phyloP scores from a whole-genome alignment of 2,329 filamentous ascomycete species.

The Thermochaetoides dissita region DNA sequence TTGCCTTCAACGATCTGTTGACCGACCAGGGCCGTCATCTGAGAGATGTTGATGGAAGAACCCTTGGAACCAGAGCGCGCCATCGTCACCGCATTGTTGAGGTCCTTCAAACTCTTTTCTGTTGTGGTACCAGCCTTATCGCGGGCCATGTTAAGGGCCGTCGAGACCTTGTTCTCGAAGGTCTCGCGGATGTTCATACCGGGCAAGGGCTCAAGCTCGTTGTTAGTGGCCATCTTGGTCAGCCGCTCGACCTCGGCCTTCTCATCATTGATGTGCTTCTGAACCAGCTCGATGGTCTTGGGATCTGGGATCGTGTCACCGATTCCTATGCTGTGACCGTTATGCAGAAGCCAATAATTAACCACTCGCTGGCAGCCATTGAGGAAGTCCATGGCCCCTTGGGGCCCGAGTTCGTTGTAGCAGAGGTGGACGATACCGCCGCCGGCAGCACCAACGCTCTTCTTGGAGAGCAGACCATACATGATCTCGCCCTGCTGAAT shows the following conservation, averaged over 20 bases:
- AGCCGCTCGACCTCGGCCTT: slow-evolving; percentile 69
- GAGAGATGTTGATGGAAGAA: slow-evolving; percentile 97
- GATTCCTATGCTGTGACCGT: slow-evolving; percentile 95
- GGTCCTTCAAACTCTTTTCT: slow-evolving; percentile 81
- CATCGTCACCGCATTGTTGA: slow-evolving; percentile 96
- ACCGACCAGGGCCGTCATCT: slow-evolving; percentile 96
- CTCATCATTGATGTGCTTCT: slow-evolving; percentile 64
- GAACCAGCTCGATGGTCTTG: slow-evolving; percentile 69
- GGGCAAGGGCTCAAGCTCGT: slow-evolving; percentile 79
- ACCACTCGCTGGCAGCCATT: slow-evolving; percentile 90
- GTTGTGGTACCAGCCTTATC: slow-evolving; percentile 90
- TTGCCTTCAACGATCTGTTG: slow-evolving; percentile 98
- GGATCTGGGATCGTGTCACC: slow-evolving; percentile 93
- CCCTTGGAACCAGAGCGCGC: slow-evolving; percentile 94
- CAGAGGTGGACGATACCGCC: slow-evolving; percentile 91
- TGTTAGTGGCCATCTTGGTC: slow-evolving; percentile 66
- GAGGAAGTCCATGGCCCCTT: slow-evolving; percentile 84
- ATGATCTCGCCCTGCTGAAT: slow-evolving; percentile 81
- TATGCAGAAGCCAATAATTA: slow-evolving; percentile 92
- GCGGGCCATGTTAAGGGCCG: slow-evolving; percentile 62
- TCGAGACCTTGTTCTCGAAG: slow-evolving; percentile 93
- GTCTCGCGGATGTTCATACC: slow-evolving; percentile 99
- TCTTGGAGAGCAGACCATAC: slow-evolving; percentile 85
- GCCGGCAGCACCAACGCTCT: slow-evolving; percentile 76
- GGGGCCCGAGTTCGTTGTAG: slow-evolving; percentile 84